Evolutionary conservation across 345 rosid species (phyloP).

Genomic region (Arabis hirsuta): DNA sequence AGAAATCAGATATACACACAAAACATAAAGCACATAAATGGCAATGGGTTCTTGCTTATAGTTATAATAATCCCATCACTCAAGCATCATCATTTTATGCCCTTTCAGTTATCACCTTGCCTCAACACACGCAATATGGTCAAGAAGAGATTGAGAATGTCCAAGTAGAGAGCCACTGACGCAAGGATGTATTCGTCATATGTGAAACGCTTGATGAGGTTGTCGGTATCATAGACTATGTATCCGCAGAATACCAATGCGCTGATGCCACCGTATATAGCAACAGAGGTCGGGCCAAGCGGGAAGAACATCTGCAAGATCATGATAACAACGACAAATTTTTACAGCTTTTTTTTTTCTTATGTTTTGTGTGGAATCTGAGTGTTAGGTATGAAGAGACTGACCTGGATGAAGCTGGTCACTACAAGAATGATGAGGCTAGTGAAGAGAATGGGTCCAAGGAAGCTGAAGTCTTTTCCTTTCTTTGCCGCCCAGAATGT

Average conservation of each 20-base stretch:
- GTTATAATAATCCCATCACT: constrained; percentile 5
- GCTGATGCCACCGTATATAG: constrained; percentile 78
- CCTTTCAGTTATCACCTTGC: constrained; percentile 55
- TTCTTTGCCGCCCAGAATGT: constrained; percentile 99
- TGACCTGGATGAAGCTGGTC: constrained; percentile 86
- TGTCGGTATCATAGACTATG: constrained; percentile 86
- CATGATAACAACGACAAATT: not conserved
- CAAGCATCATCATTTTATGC: not conserved
- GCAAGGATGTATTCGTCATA: constrained; percentile 95
- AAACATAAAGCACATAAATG: constrained; percentile 29
- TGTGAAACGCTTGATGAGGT: constrained; percentile 90
- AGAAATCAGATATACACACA: constrained; percentile 38
- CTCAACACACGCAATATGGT: constrained; percentile 82
- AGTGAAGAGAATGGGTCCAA: constrained; percentile 91
- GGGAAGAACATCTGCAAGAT: constrained; percentile 79
- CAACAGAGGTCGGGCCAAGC: constrained; percentile 75
- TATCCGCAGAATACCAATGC: constrained; percentile 91
- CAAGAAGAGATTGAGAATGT: constrained; percentile 87
- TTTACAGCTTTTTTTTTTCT: not conserved
- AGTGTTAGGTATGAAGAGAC: constrained; percentile 8
- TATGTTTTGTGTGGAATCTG: not conserved
- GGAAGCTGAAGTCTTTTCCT: constrained; percentile 91
- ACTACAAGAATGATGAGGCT: constrained; percentile 73
- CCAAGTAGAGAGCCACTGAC: constrained; percentile 83
- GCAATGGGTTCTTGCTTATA: constrained; percentile 1